phyloP scores from a whole-genome alignment of 176 grass and related monocot species.

The Guadua angustifolia region DNA sequence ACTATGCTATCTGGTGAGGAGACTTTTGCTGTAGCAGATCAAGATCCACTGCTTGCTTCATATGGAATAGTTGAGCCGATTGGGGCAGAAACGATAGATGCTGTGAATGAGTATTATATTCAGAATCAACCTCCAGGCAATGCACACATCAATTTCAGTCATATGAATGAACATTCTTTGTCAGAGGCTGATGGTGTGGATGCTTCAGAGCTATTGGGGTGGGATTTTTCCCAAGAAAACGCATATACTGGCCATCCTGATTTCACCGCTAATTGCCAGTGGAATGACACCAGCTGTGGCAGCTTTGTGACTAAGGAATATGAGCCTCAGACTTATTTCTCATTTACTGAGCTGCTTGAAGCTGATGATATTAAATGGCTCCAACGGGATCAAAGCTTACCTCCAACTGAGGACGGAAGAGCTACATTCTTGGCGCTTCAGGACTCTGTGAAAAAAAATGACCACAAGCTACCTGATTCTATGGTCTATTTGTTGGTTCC shows the following conservation, averaged over 20 bases:
- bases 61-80: slow-evolving; percentile 60
- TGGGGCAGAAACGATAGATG: slow-evolving; percentile 36
- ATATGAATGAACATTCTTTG: slow-evolving; percentile 49
- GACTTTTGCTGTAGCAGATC: slow-evolving; percentile 45
- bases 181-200: slow-evolving; percentile 49
- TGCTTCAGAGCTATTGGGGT: slow-evolving; percentile 59
- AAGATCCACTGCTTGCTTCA: slow-evolving; percentile 65
- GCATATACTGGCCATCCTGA: slow-evolving; percentile 40
- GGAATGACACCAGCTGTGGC: slow-evolving; percentile 47
- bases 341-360: slow-evolving; percentile 75
- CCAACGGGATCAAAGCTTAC: slow-evolving; percentile 59
- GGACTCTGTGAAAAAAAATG: slow-evolving; percentile 78
- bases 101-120: slow-evolving; percentile 40
- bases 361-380: slow-evolving; percentile 84
- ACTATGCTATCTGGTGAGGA: slow-evolving; percentile 52
- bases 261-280: slow-evolving; percentile 39
- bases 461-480: slow-evolving; percentile 54
- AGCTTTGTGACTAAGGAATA: slow-evolving; percentile 50
- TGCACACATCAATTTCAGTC: slow-evolving; percentile 43
- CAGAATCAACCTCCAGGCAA: slow-evolving; percentile 44
- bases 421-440: slow-evolving; percentile 71
- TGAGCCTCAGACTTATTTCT: slow-evolving; percentile 80
- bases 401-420: slow-evolving; percentile 72
- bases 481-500: no score
- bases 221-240: slow-evolving; percentile 59